Base-by-base conservation (phyloP, 169 alveolate species). In the Cryptosporidium xiaoi region DNA sequence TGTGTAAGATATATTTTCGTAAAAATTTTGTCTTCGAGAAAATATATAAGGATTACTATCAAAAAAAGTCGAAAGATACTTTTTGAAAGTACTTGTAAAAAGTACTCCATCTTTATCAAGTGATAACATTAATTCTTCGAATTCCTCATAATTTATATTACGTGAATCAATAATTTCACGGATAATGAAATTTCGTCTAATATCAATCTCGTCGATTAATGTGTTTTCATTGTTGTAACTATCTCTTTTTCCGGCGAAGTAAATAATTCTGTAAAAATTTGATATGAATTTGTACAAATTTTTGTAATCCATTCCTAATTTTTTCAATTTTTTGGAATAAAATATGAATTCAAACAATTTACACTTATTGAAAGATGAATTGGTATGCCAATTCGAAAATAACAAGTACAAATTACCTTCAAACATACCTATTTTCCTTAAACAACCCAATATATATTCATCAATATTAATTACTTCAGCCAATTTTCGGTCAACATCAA, bases 111-210 rank as follows among this genome's bases (percentile, higher is more conserved):
- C 65, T 4, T 16, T 51, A 51, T 69, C 83, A 20, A 69, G 44
- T 16, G 83, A 69, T 51, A 34, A 31, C 6, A 69, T 24, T 69
- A 69, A 33, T 64, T 10, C 51, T 18, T 69, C 83, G 51, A 69
- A 69, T 16, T 69, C 83, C 16, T 51, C 40, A 55, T 69, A 69
- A 34, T 44, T n/a, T 53, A 69, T 8, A 24, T 69, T 53, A 10
- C 29, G 4, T 53, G 64, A 53, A 5, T 53, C 6, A 4, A 53
- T 20, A n/a, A 53, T 53, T n/a, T 53, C 29, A 53, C 12, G 64
- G 4, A 53, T n/a, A n/a, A 5, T 1, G 48, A 40, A 40, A 40
- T 40, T 40, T 8, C 10, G 4, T 40, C 48, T 40, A 8, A 8
- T 40, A 40, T 40, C 48, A 40, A 40, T 8, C 13, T 40, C 48